Evolutionary conservation across 2,329 filamentous ascomycete species (phyloP).

Genomic region (Trichoderma sp.): DNA sequence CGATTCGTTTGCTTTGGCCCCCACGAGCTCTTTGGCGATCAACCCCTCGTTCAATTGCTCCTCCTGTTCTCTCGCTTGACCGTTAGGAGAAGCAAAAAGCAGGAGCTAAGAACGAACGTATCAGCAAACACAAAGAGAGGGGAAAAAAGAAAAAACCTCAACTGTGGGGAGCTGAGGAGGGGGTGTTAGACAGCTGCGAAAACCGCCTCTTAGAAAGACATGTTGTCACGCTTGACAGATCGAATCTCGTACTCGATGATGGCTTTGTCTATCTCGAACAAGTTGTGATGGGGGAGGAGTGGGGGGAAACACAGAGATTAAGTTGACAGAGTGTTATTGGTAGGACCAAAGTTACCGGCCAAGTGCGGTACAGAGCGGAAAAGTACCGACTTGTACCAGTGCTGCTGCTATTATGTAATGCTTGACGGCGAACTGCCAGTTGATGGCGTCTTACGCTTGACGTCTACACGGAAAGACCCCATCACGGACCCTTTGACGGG

Average conservation of each 20-base stretch:
- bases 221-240: not conserved
- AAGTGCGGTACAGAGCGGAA: not conserved
- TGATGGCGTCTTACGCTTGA: not conserved
- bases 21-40: conserved; percentile 7
- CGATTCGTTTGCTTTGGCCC: not conserved
- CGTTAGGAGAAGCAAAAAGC: not conserved
- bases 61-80: conserved; percentile 9
- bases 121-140: not conserved
- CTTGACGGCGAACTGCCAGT: not conserved
- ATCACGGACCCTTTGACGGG: not conserved
- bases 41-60: conserved; percentile 7
- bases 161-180: not conserved
- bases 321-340: not conserved
- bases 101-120: not conserved
- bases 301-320: not conserved
- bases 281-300: not conserved
- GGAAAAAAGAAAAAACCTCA: not conserved
- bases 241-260: not conserved
- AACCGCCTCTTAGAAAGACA: not conserved
- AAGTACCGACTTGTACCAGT: not conserved
- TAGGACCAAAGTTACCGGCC: not conserved
- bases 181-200: not conserved
- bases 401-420: not conserved
- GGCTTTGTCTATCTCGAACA: not conserved
- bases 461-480: not conserved